A percentile compares a stretch with the other conserved stretches of the same genome.
Conservation (phyloP, 306 rosid genomes). For the Mucuna pruriens region DNA sequence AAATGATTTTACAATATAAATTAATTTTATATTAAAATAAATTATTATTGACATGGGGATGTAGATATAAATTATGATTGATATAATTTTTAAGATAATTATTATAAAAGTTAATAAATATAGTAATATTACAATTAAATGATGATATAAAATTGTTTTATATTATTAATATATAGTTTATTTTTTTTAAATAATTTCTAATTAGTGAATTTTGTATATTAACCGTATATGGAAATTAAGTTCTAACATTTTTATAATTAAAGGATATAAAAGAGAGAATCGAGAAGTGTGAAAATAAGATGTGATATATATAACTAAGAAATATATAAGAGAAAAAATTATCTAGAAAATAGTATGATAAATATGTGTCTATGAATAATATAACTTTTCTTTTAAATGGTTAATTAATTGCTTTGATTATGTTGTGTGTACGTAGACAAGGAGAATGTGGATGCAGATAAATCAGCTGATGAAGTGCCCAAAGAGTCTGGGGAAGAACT, state of each 20-base stretch:
- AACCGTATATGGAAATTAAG: too few species aligned
- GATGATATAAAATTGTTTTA: too few species aligned
- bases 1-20: too few species aligned
- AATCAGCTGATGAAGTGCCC: neutral
- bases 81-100: too few species aligned
- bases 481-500: neutral
- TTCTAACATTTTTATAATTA: neutral
- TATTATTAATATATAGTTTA: too few species aligned
- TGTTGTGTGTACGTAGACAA: neutral
- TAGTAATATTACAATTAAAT: too few species aligned
- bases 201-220: too few species aligned
- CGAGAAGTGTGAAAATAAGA: neutral
- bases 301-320: neutral
- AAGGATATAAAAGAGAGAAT: neutral
- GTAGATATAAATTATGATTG: too few species aligned
- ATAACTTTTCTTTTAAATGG: neutral
- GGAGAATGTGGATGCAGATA: neutral
- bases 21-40: too few species aligned
- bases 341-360: neutral
- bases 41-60: too few species aligned
- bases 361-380: neutral
- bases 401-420: neutral
- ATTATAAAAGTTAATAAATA: too few species aligned
- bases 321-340: neutral
- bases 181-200: too few species aligned